A percentile compares a stretch with the other conserved stretches of the same genome.
Evolutionary conservation across 2,329 filamentous ascomycete species (phyloP).

Genomic region (Chrysoporthe deuterocubensis): DNA sequence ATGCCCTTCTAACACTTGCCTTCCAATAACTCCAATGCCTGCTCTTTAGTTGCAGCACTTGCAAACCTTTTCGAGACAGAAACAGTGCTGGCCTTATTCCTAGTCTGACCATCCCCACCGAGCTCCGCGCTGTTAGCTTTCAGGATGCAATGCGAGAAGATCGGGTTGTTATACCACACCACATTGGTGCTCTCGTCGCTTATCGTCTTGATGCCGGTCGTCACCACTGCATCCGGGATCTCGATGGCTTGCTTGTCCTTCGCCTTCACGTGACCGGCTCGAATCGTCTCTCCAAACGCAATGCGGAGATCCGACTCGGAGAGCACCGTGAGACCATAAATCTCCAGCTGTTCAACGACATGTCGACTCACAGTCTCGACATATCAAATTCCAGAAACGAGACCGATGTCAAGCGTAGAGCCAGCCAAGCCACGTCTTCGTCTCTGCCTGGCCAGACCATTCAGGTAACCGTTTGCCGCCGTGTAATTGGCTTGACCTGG

Average conservation of each 20-base stretch:
- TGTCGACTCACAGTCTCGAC: constrained; percentile 34
- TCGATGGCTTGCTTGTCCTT: background rate
- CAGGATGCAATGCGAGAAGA: constrained; percentile 47
- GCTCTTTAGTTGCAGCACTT: constrained; percentile 14
- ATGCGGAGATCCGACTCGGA: constrained; percentile 4
- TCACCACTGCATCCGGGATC: background rate
- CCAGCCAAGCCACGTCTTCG: constrained; percentile 42
- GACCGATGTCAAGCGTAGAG: constrained; percentile 44
- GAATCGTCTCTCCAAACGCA: constrained; percentile 9
- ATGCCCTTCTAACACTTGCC: background rate
- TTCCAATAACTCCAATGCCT: constrained; percentile 13
- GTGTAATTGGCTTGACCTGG: constrained; percentile 47
- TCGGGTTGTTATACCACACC: constrained; percentile 42
- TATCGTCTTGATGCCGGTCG: constrained; percentile 4
- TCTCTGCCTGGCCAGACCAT: constrained; percentile 40
- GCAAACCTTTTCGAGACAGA: constrained; percentile 5
- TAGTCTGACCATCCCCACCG: constrained; percentile 7
- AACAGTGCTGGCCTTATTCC: background rate
- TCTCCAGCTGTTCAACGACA: constrained; percentile 23
- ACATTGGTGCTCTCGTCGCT: constrained; percentile 35
- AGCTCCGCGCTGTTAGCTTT: constrained; percentile 10
- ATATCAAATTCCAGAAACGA: constrained; percentile 48
- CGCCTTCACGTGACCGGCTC: background rate
- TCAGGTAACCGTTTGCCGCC: constrained; percentile 47
- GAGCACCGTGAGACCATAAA: background rate